These are phyloP conservation scores for Arthonia radiata DNA, from an alignment of 495 filamentous ascomycete genomes.

Conservation along the genomic window DNA sequence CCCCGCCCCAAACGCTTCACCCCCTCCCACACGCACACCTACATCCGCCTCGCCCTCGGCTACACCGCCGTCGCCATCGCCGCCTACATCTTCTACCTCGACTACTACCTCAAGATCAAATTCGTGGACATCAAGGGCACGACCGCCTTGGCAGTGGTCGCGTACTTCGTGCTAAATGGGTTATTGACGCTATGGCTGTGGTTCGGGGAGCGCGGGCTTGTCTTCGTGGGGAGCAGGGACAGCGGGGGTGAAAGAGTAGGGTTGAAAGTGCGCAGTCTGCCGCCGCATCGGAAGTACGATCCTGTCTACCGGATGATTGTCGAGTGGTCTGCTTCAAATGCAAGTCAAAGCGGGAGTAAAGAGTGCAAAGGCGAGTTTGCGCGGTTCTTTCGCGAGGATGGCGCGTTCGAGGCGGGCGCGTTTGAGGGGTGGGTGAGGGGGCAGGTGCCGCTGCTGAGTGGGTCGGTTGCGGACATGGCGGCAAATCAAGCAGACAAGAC, in stretches of 20 bases:
- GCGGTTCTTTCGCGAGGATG: no score
- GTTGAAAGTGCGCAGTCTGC: neutral
- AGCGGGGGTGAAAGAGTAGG: constrained; percentile 12
- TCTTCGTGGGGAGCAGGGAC: constrained; percentile 47
- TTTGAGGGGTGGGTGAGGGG: no score
- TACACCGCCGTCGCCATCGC: constrained; percentile 62
- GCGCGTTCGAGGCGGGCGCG: no score
- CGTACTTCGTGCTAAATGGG: constrained; percentile 62
- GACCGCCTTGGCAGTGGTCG: constrained; percentile 48
- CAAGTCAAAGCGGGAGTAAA: no score
- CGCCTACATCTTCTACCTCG: constrained; percentile 62
- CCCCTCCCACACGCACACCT: constrained; percentile 54
- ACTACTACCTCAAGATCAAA: constrained; percentile 47
- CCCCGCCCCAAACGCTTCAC: constrained; percentile 39
- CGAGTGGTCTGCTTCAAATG: no score
- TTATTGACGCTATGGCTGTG: constrained; percentile 68
- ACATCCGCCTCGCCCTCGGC: constrained; percentile 60
- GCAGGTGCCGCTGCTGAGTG: no score
- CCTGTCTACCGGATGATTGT: constrained; percentile 56
- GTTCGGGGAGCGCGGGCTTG: constrained; percentile 52
- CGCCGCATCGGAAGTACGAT: constrained; percentile 29
- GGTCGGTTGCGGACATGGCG: no score
- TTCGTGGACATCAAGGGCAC: constrained; percentile 59
- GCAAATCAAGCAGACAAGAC: no score
- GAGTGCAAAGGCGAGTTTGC: no score